A percentile compares a stretch with the other conserved stretches of the same genome.
Conservation (phyloP, 2,329 filamentous ascomycete genomes). For the Fusarium goolgardi region DNA sequence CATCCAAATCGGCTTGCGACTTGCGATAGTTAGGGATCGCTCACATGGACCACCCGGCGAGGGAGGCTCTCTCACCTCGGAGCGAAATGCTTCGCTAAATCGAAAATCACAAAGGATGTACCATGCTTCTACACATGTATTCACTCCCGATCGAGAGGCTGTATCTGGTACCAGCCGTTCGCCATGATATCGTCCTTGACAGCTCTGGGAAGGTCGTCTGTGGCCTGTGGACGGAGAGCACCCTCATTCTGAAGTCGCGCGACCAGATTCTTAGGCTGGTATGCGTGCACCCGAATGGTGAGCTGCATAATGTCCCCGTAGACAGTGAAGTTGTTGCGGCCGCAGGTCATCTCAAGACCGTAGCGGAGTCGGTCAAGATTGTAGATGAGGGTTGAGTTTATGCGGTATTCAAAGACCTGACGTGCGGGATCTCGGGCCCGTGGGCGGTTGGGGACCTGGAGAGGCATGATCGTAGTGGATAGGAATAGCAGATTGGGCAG, state of each 20-base stretch:
- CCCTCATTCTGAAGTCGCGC: conserved; percentile 1
- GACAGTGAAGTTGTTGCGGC: conserved; percentile 11
- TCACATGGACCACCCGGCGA: not conserved
- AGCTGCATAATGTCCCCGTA: conserved; percentile 25
- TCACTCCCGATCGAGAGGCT: conserved; percentile 2
- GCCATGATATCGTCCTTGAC: not conserved
- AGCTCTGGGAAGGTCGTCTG: not conserved
- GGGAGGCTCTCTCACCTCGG: not conserved
- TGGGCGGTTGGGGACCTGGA: not conserved
- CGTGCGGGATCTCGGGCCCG: not conserved
- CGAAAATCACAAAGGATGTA: not conserved
- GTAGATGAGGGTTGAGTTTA: not conserved
- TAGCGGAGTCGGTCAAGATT: not conserved
- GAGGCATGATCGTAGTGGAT: not conserved
- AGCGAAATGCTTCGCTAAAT: no score
- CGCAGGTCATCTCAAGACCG: conserved; percentile 5
- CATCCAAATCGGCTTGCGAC: no score
- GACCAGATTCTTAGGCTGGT: not conserved
- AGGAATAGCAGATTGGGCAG: not conserved
- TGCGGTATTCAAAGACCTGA: not conserved
- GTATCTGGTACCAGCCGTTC: conserved; percentile 12
- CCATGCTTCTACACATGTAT: not conserved
- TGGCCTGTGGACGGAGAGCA: not conserved
- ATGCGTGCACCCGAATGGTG: not conserved
- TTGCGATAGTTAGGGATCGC: not conserved